A percentile compares a stretch with the other conserved stretches of the same genome.
These are phyloP conservation scores for Plenodomus biglobosus DNA, from an alignment of 2,329 filamentous ascomycete genomes.

Conservation along the genomic window DNA sequence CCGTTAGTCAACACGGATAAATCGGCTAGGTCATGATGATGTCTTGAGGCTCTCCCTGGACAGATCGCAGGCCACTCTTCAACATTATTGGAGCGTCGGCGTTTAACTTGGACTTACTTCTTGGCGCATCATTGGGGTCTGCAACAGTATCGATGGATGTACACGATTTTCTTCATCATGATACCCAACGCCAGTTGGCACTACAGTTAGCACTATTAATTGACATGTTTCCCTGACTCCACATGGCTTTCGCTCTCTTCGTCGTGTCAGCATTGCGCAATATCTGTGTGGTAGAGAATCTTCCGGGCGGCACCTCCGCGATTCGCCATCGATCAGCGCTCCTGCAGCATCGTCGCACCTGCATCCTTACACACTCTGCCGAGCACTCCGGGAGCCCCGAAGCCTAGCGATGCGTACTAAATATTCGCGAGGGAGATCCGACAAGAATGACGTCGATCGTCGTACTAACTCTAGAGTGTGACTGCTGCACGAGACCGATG, in stretches of 20 bases:
- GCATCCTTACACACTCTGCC: conserved; percentile 22
- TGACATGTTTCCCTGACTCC: not conserved
- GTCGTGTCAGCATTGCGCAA: conserved; percentile 1
- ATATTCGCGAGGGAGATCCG: conserved; percentile 14
- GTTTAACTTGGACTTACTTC: conserved; percentile 15
- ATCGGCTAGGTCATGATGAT: conserved; percentile 27
- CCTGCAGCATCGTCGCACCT: conserved; percentile 13
- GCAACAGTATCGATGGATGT: not conserved
- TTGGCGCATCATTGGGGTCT: conserved; percentile 1
- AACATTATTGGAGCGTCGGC: not conserved
- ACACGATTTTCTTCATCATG: not conserved
- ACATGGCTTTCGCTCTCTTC: not conserved
- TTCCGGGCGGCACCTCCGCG: conserved; percentile 3
- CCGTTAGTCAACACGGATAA: conserved; percentile 20
- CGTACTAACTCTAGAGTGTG: conserved; percentile 16
- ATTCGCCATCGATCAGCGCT: conserved; percentile 12
- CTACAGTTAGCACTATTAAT: not conserved
- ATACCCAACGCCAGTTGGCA: conserved; percentile 1
- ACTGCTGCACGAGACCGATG: conserved; percentile 28
- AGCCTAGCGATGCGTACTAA: conserved; percentile 19
- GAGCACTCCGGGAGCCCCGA: conserved; percentile 28
- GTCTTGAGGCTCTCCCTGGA: not conserved
- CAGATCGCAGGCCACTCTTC: not conserved
- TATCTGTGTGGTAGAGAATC: conserved; percentile 1
- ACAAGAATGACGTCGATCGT: conserved; percentile 32